These are phyloP conservation scores for Xylariaceae sp. DNA, from an alignment of 2,329 filamentous ascomycete species.

Conservation along the genomic window DNA sequence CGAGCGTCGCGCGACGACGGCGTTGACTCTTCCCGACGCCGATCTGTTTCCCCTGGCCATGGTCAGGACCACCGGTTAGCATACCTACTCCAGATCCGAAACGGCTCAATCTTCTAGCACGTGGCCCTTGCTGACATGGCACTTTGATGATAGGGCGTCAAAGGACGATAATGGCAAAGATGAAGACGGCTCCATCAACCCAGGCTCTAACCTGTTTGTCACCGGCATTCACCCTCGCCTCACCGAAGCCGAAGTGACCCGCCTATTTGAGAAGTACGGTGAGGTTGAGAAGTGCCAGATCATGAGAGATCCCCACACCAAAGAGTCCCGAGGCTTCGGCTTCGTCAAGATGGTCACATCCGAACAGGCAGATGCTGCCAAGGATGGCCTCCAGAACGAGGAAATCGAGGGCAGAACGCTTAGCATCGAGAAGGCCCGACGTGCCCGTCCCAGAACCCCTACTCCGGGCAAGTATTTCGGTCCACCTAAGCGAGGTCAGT, in stretches of 20 bases:
- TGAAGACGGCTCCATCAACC: constrained; percentile 80
- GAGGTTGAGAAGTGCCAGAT: constrained; percentile 99
- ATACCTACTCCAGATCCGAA: neutral
- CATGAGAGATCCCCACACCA: constrained; percentile 97
- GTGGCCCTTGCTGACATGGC: neutral
- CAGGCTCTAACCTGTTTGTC: constrained; percentile 96
- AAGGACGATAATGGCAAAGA: constrained; percentile 53
- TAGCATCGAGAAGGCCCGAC: constrained; percentile 98
- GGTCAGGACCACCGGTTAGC: constrained; percentile 48
- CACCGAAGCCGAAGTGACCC: constrained; percentile 81
- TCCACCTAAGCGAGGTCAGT: constrained; percentile 90
- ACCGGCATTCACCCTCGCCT: constrained; percentile 95
- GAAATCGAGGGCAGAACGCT: constrained; percentile 90
- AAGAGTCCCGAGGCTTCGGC: constrained; percentile 96
- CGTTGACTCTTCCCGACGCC: constrained; percentile 50
- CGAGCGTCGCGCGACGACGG: constrained; percentile 56
- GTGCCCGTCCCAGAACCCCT: constrained; percentile 87
- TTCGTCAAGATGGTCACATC: constrained; percentile 98
- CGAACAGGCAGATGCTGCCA: constrained; percentile 93
- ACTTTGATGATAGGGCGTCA: constrained; percentile 35
- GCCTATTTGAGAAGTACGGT: constrained; percentile 97
- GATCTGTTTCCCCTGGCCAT: constrained; percentile 54
- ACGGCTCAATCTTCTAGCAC: neutral
- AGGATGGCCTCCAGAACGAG: constrained; percentile 92
- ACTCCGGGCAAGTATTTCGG: constrained; percentile 99